A percentile compares a stretch with the other conserved stretches of the same genome.
These are phyloP conservation scores for Lantana camara DNA, from an alignment of 257 asterid species.

Conservation along the genomic window DNA sequence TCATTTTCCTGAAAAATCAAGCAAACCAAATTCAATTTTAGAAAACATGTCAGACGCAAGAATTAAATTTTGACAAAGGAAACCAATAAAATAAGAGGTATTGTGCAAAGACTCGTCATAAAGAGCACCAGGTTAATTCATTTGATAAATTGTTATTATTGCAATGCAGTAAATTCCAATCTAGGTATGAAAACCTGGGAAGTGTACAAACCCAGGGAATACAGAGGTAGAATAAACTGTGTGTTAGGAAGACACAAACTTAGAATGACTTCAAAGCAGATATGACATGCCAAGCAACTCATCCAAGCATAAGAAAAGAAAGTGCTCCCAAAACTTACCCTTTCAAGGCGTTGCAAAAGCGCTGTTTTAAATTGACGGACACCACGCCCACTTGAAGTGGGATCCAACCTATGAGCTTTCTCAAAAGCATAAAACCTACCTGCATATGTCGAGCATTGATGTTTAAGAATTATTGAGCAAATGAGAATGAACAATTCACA, in stretches of 20 bases:
- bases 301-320: constrained; percentile 16
- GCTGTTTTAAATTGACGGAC: constrained; percentile 98
- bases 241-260: neutral
- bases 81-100: neutral
- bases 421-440: constrained; percentile 98
- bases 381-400: constrained; percentile 98
- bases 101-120: neutral
- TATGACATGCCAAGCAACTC: constrained; percentile 5
- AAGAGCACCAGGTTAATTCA: too few relatives aligned
- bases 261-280: constrained; percentile 11
- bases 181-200: neutral
- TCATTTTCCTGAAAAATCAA: constrained; percentile 82
- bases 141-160: neutral
- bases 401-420: constrained; percentile 95
- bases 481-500: neutral
- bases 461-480: constrained; percentile 22
- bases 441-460: constrained; percentile 38
- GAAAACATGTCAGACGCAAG: constrained; percentile 1
- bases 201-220: constrained; percentile 13
- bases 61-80: neutral
- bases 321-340: constrained; percentile 49
- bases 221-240: neutral
- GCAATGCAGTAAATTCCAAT: neutral
- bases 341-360: constrained; percentile 89
- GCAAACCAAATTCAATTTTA: constrained; percentile 6